phyloP scores from a whole-genome alignment of 2,329 filamentous ascomycete genomes.

The Colletotrichum agaves region DNA sequence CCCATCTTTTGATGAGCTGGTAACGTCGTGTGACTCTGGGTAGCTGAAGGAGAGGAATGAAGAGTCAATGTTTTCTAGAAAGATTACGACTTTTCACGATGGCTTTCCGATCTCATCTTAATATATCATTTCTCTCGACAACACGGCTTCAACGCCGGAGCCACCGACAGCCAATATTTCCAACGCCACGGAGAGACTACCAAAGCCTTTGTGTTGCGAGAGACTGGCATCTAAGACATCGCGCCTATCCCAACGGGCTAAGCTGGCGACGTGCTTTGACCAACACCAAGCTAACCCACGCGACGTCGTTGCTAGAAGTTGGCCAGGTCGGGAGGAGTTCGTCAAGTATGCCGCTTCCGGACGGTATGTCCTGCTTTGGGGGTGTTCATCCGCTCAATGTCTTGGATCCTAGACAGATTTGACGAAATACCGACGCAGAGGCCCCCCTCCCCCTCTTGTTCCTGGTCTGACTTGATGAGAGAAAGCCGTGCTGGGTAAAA shows the following conservation, averaged over 20 bases:
- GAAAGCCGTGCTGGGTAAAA: not conserved
- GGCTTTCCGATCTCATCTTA: not conserved
- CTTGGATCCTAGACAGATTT: not conserved
- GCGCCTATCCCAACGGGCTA: not conserved
- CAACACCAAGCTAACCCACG: not conserved
- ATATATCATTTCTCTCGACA: not conserved
- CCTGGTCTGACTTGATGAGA: not conserved
- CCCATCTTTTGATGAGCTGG: slow-evolving; percentile 8
- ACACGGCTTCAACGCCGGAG: not conserved
- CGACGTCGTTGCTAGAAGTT: not conserved
- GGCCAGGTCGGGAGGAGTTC: not conserved
- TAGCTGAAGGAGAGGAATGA: not conserved
- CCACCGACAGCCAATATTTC: not conserved
- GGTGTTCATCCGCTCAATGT: not conserved
- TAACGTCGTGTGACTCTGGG: not conserved
- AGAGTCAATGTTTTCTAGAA: not conserved
- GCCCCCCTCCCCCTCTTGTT: not conserved
- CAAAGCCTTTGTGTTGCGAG: slow-evolving; percentile 1
- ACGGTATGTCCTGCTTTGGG: not conserved
- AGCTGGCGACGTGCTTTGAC: not conserved
- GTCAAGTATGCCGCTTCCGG: not conserved
- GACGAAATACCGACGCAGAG: not conserved
- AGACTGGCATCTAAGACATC: slow-evolving; percentile 11
- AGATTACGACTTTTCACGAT: fast-evolving
- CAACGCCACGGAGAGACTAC: slow-evolving; percentile 1